These are phyloP conservation scores for Pythium sukuiense DNA, from an alignment of 352 stramenopile species.

Conservation along the genomic window DNA sequence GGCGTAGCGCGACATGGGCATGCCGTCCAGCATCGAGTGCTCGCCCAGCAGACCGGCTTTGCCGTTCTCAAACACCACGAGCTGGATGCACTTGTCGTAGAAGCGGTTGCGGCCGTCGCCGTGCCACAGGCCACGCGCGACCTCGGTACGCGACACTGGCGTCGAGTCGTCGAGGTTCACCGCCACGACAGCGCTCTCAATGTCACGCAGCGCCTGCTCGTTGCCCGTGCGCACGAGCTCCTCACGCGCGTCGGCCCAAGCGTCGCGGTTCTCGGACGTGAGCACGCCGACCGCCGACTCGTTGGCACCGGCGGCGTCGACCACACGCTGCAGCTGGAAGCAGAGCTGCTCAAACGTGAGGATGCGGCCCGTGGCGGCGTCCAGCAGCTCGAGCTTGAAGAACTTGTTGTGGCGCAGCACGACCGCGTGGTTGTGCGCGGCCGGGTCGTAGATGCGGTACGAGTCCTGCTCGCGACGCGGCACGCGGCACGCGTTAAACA, in stretches of 20 bases:
- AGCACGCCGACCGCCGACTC: conserved; percentile 69
- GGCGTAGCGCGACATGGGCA: conserved; percentile 73
- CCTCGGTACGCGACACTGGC: conserved; percentile 55
- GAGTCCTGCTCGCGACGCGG: conserved; percentile 70
- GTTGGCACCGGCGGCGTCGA: conserved; percentile 44
- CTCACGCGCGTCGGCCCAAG: conserved; percentile 77
- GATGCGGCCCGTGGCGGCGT: conserved; percentile 32
- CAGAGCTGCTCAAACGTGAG: conserved; percentile 64
- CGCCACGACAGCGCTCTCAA: conserved; percentile 71
- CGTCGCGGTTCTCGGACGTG: conserved; percentile 67
- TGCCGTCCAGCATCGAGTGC: conserved; percentile 92
- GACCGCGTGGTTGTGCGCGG: conserved; percentile 82
- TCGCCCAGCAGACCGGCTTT: conserved; percentile 94
- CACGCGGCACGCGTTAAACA: conserved; percentile 96
- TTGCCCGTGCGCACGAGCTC: conserved; percentile 70
- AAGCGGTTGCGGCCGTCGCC: conserved; percentile 93
- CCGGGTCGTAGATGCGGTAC: conserved; percentile 91
- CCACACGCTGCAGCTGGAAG: conserved; percentile 52
- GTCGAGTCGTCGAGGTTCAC: conserved; percentile 68
- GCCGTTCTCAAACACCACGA: conserved; percentile 95
- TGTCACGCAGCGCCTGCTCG: conserved; percentile 43
- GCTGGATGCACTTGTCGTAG: conserved; percentile 97
- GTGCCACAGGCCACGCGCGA: conserved; percentile 72
- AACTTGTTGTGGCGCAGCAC: conserved; percentile 88
- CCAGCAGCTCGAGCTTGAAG: conserved; percentile 61